phyloP scores from a whole-genome alignment of 2,329 filamentous ascomycete species.

The Ceratocystis eucalypticola region DNA sequence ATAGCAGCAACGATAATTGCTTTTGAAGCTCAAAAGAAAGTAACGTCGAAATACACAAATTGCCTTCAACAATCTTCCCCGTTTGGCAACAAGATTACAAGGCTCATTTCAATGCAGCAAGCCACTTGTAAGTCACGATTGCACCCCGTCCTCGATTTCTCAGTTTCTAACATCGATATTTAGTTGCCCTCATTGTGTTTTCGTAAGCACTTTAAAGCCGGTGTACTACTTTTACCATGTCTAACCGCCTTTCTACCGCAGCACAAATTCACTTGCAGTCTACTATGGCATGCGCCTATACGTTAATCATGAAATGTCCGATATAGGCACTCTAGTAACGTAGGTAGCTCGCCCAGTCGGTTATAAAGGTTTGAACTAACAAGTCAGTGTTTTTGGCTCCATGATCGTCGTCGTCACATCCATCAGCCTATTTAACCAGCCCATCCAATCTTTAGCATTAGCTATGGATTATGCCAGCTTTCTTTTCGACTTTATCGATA shows the following conservation, averaged over 20 bases:
- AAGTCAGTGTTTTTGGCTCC: slow-evolving; percentile 21
- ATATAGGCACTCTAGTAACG: slow-evolving; percentile 22
- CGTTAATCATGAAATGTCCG: slow-evolving; percentile 20
- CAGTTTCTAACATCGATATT: background rate
- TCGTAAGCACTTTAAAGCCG: slow-evolving; percentile 5
- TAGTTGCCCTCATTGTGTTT: slow-evolving; percentile 13
- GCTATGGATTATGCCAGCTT: slow-evolving; percentile 28
- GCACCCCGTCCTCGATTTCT: background rate
- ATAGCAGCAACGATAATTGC: slow-evolving; percentile 33
- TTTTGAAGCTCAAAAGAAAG: slow-evolving; percentile 29
- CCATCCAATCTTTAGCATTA: slow-evolving; percentile 27
- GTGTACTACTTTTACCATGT: background rate
- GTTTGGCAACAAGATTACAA: slow-evolving; percentile 23
- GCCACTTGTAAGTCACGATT: slow-evolving; percentile 18
- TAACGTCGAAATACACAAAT: slow-evolving; percentile 27
- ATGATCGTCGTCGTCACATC: slow-evolving; percentile 25
- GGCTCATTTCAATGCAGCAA: slow-evolving; percentile 23
- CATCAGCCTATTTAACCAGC: slow-evolving; percentile 26
- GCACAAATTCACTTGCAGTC: slow-evolving; percentile 22
- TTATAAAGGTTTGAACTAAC: background rate
- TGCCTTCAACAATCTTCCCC: slow-evolving; percentile 29
- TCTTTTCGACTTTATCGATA: slow-evolving; percentile 32
- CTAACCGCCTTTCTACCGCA: slow-evolving; percentile 1
- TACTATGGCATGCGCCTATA: slow-evolving; percentile 22
- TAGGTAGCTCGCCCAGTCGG: slow-evolving; percentile 14